Conservation (phyloP, 23 red algal genomes). For the Porphyridium purpureum region DNA sequence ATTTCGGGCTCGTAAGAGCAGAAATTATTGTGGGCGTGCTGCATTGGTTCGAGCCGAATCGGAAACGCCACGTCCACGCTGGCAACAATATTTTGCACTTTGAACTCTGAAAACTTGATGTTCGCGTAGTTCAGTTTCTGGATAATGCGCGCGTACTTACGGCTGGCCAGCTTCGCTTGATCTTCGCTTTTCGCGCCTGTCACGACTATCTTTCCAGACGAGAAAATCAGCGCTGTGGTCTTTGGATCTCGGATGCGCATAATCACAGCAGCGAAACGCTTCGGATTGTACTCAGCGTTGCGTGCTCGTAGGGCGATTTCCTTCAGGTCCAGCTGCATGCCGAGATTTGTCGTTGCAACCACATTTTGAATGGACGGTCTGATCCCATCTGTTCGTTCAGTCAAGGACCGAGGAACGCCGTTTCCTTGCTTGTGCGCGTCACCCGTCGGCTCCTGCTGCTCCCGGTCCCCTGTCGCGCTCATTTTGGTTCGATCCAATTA, state of each 20-base stretch:
- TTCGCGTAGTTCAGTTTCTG: slow-evolving; percentile 87
- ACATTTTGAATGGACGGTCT: slow-evolving; percentile 82
- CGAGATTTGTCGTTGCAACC: slow-evolving; percentile 76
- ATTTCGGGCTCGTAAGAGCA: slow-evolving; percentile 97
- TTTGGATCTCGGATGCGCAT: slow-evolving; percentile 97
- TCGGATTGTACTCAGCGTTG: slow-evolving; percentile 99
- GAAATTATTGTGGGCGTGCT: slow-evolving; percentile 76
- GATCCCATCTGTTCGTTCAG: slow-evolving; percentile 40
- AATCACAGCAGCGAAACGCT: slow-evolving; percentile 98
- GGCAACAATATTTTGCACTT: slow-evolving; percentile 93
- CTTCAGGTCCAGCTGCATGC: slow-evolving; percentile 76
- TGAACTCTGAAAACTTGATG: slow-evolving; percentile 92
- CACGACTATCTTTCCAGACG: slow-evolving; percentile 92
- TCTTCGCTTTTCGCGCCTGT: slow-evolving; percentile 87
- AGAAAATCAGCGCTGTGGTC: slow-evolving; percentile 97
- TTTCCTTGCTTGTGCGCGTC: too few relatives aligned
- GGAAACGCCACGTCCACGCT: slow-evolving; percentile 89
- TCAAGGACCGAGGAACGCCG: too few relatives aligned
- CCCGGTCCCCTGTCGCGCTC: too few relatives aligned
- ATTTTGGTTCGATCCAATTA: too few relatives aligned
- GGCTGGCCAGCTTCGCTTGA: slow-evolving; percentile 53
- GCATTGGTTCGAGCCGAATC: slow-evolving; percentile 83
- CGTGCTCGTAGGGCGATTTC: slow-evolving; percentile 75
- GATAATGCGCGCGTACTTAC: slow-evolving; percentile 94
- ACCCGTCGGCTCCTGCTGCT: too few relatives aligned